Conservation (phyloP, 2,329 filamentous ascomycete genomes). For the Sporothrix mexicana region DNA sequence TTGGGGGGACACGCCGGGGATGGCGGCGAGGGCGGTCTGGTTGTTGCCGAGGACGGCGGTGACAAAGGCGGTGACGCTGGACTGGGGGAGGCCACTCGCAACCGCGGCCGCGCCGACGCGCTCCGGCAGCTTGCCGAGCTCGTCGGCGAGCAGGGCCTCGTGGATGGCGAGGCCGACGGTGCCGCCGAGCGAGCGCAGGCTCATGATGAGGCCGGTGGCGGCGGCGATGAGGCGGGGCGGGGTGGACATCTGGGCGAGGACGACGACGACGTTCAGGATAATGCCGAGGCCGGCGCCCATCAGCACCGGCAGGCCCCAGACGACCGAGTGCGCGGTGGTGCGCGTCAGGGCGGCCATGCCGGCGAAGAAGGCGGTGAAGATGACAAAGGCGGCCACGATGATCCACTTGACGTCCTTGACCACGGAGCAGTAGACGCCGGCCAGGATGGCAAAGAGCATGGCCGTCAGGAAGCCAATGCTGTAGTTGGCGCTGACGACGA, state of each 20-base stretch:
- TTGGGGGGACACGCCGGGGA: neutral
- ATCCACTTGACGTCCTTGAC: conserved; percentile 15
- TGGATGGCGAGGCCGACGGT: conserved; percentile 12
- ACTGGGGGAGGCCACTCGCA: neutral
- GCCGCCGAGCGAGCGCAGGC: conserved; percentile 1
- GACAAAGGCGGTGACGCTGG: neutral
- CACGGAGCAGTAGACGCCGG: neutral
- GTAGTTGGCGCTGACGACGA: neutral
- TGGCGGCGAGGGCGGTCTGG: neutral
- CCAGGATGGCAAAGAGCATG: neutral
- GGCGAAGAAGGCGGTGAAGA: conserved; percentile 8
- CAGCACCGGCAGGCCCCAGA: neutral
- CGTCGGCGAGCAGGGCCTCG: neutral
- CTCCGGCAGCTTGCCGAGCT: neutral
- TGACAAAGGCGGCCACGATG: neutral
- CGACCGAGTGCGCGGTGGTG: neutral
- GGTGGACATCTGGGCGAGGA: neutral
- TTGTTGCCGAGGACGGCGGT: neutral
- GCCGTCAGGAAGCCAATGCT: conserved; percentile 7
- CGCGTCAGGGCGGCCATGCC: neutral
- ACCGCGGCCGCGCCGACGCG: neutral
- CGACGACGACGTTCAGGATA: neutral
- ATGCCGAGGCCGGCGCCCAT: conserved; percentile 2
- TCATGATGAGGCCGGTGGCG: neutral
- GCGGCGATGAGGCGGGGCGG: neutral